phyloP scores from a whole-genome alignment of 768 basidiomycete species.

The Rickenella mellea region DNA sequence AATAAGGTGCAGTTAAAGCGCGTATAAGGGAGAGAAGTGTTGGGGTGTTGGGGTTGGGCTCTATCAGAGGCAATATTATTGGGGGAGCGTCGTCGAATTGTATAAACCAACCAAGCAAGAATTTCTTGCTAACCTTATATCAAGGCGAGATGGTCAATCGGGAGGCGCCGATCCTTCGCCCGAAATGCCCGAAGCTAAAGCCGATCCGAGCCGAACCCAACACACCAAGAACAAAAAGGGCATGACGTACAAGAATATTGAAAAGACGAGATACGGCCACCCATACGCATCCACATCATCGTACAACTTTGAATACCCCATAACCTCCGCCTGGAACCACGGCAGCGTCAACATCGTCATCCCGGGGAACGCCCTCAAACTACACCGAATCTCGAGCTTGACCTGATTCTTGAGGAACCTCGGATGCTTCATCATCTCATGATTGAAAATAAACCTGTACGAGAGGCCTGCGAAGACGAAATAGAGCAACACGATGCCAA shows the following conservation, averaged over 20 bases:
- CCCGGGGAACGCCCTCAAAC: conserved; percentile 67
- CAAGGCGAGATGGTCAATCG: too few species aligned
- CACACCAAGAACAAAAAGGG: background rate
- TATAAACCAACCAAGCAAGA: too few species aligned
- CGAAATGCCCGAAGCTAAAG: too few species aligned
- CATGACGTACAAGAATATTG: conserved; percentile 51
- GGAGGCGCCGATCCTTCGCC: too few species aligned
- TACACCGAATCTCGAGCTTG: conserved; percentile 64
- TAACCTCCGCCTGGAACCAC: conserved; percentile 89
- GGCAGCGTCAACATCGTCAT: conserved; percentile 85
- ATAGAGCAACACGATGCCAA: conserved; percentile 82
- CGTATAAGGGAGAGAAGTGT: background rate
- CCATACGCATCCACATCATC: conserved; percentile 74
- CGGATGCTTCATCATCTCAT: conserved; percentile 91
- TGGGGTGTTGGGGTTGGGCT: background rate
- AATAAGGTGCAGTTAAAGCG: conserved; percentile 11
- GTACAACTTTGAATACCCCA: conserved; percentile 77
- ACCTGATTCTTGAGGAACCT: conserved; percentile 88
- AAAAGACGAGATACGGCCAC: conserved; percentile 59
- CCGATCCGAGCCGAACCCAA: too few species aligned
- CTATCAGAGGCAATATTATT: too few species aligned
- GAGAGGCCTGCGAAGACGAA: conserved; percentile 82
- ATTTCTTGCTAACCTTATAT: too few species aligned
- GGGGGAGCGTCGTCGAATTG: too few species aligned
- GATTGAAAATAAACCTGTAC: conserved; percentile 85